phyloP scores from a whole-genome alignment of 306 rosid species.

The Rubus idaeus region DNA sequence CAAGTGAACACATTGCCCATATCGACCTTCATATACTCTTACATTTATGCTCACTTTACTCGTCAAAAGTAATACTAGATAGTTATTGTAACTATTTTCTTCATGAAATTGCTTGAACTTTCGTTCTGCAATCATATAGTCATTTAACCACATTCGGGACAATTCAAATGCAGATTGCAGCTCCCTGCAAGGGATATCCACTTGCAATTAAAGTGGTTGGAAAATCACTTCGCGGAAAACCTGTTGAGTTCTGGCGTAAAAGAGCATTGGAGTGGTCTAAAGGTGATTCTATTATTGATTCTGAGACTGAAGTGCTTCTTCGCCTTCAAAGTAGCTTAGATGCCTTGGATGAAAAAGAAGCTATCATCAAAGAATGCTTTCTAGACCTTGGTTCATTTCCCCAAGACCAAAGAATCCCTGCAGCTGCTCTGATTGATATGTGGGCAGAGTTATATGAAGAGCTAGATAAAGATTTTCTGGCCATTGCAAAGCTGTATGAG shows the following conservation, averaged over 20 bases:
- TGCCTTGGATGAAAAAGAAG: constrained; percentile 16
- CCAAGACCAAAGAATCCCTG: no score
- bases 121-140: no score
- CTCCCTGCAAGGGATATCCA: constrained; percentile 46
- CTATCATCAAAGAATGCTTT: no score
- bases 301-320: constrained; percentile 23
- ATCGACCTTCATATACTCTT: not conserved
- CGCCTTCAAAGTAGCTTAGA: constrained; percentile 8
- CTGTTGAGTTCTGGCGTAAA: constrained; percentile 30
- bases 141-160: no score
- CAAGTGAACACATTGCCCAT: constrained; percentile 6
- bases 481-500: constrained; percentile 37
- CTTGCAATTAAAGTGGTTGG: constrained; percentile 53
- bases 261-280: constrained; percentile 22
- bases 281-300: constrained; percentile 35
- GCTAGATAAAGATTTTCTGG: not conserved
- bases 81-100: not conserved
- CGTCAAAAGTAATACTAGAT: not conserved
- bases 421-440: no score
- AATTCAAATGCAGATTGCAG: constrained; percentile 24
- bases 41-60: constrained; percentile 11
- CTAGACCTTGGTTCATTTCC: no score
- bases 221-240: constrained; percentile 31
- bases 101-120: not conserved
- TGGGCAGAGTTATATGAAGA: no score